Evolutionary conservation across 2,329 filamentous ascomycete species (phyloP).

Genomic region (Metarhizium rileyi): DNA sequence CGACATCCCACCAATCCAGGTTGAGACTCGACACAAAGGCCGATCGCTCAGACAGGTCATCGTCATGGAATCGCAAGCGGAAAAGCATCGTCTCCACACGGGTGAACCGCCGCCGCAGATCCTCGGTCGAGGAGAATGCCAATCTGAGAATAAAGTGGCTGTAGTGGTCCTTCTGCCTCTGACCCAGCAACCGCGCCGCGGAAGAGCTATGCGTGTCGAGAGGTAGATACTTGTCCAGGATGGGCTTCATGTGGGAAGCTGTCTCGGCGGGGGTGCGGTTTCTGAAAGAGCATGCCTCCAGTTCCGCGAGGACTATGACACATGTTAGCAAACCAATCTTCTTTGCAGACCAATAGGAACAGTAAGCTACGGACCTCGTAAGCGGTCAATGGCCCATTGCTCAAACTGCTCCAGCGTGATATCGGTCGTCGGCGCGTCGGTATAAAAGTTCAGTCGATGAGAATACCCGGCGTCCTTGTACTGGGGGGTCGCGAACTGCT

Average conservation of each 20-base stretch:
- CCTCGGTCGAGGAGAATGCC: slow-evolving; percentile 85
- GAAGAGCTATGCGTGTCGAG: slow-evolving; percentile 65
- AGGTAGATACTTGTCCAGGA: slow-evolving; percentile 79
- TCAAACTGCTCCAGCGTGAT: slow-evolving; percentile 97
- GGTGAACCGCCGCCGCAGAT: slow-evolving; percentile 76
- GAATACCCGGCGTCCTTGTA: slow-evolving; percentile 75
- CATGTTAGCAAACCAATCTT: slow-evolving; percentile 1
- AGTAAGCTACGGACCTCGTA: slow-evolving; percentile 52
- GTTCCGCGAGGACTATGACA: slow-evolving; percentile 64
- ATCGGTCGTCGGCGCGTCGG: slow-evolving; percentile 77
- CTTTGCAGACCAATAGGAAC: neutral
- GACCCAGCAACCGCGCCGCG: slow-evolving; percentile 48
- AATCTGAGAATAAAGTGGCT: slow-evolving; percentile 93
- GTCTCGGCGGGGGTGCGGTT: slow-evolving; percentile 82
- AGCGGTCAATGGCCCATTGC: slow-evolving; percentile 91
- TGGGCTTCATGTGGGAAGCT: slow-evolving; percentile 68
- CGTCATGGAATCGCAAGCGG: slow-evolving; percentile 67
- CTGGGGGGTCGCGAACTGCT: slow-evolving; percentile 69
- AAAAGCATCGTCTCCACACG: slow-evolving; percentile 87
- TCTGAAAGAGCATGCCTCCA: slow-evolving; percentile 92
- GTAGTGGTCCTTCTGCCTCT: slow-evolving; percentile 93
- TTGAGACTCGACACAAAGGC: slow-evolving; percentile 69
- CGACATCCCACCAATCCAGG: slow-evolving; percentile 84
- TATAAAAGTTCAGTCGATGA: slow-evolving; percentile 86
- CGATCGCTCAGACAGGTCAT: slow-evolving; percentile 62